phyloP scores from a whole-genome alignment of 306 rosid species.

The Ceratonia siliqua region DNA sequence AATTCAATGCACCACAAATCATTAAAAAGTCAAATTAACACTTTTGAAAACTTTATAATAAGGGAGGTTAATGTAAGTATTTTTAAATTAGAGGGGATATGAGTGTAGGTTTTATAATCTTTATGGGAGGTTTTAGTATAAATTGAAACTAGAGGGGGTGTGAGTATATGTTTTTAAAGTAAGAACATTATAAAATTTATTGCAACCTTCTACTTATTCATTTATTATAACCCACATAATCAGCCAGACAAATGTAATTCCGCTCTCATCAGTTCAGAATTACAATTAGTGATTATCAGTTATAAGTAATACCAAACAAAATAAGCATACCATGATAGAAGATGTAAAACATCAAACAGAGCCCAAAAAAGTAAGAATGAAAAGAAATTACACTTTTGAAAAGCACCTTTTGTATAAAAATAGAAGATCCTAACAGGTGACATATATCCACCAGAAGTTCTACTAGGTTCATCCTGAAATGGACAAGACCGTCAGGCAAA shows the following conservation, averaged over 20 bases:
- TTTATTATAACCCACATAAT: conserved; percentile 18
- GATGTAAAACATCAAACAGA: conserved; percentile 29
- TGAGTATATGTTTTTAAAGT: no score
- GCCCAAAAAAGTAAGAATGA: background rate
- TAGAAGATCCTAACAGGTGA: conserved; percentile 77
- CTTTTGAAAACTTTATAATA: no score
- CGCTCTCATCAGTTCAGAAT: background rate
- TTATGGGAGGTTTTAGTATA: no score
- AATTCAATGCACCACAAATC: no score
- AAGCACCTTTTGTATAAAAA: conserved; percentile 78
- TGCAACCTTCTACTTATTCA: background rate
- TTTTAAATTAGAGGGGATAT: no score
- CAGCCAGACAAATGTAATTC: background rate
- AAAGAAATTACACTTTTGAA: conserved; percentile 18
- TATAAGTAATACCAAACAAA: conserved; percentile 12
- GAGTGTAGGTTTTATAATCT: no score
- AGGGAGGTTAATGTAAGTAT: no score
- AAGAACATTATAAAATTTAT: no score
- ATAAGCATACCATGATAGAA: conserved; percentile 24
- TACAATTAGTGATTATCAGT: conserved; percentile 14
- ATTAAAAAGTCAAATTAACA: no score
- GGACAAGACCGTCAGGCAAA: conserved; percentile 86
- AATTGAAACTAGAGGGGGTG: no score
- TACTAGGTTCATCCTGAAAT: conserved; percentile 81
- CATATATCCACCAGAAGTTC: conserved; percentile 95